phyloP scores from a whole-genome alignment of 2,329 filamentous ascomycete genomes.

The Fusarium sp. region DNA sequence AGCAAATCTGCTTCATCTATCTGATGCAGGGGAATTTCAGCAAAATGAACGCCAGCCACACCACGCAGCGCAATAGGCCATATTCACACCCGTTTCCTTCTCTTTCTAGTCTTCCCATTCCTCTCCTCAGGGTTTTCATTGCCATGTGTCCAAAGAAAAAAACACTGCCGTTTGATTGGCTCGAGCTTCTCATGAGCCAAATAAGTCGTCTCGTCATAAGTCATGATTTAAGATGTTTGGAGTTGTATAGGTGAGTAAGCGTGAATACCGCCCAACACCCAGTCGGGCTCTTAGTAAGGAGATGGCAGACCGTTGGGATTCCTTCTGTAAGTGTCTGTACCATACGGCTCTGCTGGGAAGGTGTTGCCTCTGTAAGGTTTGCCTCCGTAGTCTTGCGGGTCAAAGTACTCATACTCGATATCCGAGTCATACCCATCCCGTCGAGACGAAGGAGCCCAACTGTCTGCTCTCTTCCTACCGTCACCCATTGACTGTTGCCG shows the following conservation, averaged over 20 bases:
- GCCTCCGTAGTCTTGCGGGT: conserved; percentile 57
- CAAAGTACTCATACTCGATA: conserved; percentile 52
- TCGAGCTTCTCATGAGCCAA: conserved; percentile 26
- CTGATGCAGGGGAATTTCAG: conserved; percentile 37
- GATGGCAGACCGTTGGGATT: conserved; percentile 48
- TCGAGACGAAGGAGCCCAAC: conserved; percentile 56
- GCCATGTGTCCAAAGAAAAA: conserved; percentile 9
- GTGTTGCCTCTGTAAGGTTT: conserved; percentile 27
- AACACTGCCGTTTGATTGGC: conserved; percentile 5
- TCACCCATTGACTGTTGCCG: conserved; percentile 39
- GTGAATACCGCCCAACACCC: not conserved
- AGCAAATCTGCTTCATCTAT: conserved; percentile 43
- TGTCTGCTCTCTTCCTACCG: conserved; percentile 55
- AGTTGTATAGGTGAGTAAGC: not conserved
- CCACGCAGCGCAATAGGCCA: conserved; percentile 43
- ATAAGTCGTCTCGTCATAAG: conserved; percentile 40
- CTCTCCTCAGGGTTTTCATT: not conserved
- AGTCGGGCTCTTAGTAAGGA: conserved; percentile 28
- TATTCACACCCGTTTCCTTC: conserved; percentile 17
- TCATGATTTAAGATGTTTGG: conserved; percentile 29
- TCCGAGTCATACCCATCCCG: conserved; percentile 52
- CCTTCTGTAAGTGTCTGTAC: conserved; percentile 26
- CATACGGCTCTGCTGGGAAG: conserved; percentile 31
- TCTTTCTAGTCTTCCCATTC: conserved; percentile 13
- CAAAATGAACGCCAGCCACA: conserved; percentile 37